Conservation (phyloP, 2,329 filamentous ascomycete species). For the Magnaporthales sp. region DNA sequence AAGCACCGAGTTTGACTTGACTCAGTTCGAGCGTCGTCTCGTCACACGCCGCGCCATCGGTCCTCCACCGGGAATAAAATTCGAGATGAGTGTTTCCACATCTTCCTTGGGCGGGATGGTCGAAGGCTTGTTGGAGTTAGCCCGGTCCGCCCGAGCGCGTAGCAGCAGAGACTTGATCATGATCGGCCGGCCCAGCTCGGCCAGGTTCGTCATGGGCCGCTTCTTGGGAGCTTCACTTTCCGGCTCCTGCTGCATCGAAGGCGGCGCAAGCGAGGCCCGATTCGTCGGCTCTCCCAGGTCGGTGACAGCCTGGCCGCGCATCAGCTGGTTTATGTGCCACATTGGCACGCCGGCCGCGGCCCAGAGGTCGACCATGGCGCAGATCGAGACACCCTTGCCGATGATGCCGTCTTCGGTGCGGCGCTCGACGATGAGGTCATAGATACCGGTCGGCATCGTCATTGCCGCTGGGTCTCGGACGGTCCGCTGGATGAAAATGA, state of each 20-base stretch:
- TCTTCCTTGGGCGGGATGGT: background rate
- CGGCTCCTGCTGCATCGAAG: background rate
- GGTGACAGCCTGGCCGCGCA: background rate
- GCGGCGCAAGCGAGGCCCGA: background rate
- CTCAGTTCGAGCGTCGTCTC: background rate
- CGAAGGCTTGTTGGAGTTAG: background rate
- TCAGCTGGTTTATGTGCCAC: background rate
- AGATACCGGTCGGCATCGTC: background rate
- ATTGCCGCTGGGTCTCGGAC: background rate
- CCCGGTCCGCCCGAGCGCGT: background rate
- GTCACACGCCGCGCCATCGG: background rate
- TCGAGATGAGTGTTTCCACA: background rate
- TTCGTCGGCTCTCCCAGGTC: background rate
- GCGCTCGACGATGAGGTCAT: background rate
- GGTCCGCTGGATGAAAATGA: background rate
- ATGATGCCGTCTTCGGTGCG: background rate
- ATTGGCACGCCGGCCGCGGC: background rate
- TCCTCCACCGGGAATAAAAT: background rate
- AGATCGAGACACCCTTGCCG: background rate
- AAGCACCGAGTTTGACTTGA: background rate
- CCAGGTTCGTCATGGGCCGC: background rate
- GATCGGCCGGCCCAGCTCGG: background rate
- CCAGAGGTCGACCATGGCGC: background rate
- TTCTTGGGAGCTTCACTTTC: background rate
- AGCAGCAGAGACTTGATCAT: background rate